These are phyloP conservation scores for Boletus patriciae DNA, from an alignment of 768 basidiomycete species.

Conservation along the genomic window DNA sequence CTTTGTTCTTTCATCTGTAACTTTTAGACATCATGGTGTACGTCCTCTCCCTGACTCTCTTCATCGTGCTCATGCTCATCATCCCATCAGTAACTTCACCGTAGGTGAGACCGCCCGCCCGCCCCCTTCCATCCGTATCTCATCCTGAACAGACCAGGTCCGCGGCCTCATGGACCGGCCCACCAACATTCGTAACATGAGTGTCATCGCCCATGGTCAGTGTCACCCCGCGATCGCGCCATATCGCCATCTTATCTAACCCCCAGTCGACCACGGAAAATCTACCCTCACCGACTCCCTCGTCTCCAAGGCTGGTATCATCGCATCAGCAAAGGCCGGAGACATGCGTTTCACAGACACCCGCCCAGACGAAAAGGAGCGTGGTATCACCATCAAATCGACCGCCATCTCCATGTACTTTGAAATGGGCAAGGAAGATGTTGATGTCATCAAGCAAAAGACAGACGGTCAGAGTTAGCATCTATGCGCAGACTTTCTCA, in stretches of 20 bases:
- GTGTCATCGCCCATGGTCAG: constrained; percentile 88
- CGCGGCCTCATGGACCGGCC: constrained; percentile 85
- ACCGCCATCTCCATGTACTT: constrained; percentile 99
- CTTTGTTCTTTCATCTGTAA: constrained; percentile 35
- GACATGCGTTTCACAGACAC: constrained; percentile 98
- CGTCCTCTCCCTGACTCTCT: constrained; percentile 35
- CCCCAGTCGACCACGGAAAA: constrained; percentile 97
- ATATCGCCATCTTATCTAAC: constrained; percentile 22
- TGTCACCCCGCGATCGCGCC: constrained; percentile 16
- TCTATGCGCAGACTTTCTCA: neutral
- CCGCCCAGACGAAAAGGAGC: constrained; percentile 96
- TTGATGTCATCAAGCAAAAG: constrained; percentile 87
- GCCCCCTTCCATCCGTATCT: neutral
- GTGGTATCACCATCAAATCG: constrained; percentile 99
- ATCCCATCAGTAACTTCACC: constrained; percentile 75
- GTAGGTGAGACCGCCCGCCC: constrained; percentile 55
- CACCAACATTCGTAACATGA: constrained; percentile 95
- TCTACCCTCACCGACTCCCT: constrained; percentile 99
- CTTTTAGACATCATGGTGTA: constrained; percentile 78
- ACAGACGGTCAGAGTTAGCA: constrained; percentile 63
- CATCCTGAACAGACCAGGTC: constrained; percentile 65
- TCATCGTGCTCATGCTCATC: constrained; percentile 30
- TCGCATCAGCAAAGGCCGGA: constrained; percentile 91
- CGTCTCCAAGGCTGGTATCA: constrained; percentile 99
- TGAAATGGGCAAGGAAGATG: constrained; percentile 87